A percentile compares a stretch with the other conserved stretches of the same genome.
phyloP scores from a whole-genome alignment of 306 rosid genomes.

The Astragalus glycyphyllos region DNA sequence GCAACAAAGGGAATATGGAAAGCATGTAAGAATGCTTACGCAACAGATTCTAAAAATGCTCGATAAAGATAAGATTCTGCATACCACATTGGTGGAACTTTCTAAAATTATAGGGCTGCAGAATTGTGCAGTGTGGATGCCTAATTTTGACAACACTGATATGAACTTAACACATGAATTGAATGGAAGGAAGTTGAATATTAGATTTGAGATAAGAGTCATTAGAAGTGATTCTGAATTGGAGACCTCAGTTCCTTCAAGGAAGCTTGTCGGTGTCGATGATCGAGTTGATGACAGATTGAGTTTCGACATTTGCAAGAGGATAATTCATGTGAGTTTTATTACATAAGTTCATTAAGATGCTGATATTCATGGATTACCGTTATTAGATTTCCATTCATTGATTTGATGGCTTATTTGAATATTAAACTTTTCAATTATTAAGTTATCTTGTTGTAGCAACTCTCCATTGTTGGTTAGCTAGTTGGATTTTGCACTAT shows the following conservation, averaged over 20 bases:
- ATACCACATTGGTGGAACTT: constrained; percentile 79
- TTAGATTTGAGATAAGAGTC: constrained; percentile 75
- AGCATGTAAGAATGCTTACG: constrained; percentile 90
- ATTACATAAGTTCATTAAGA: neutral
- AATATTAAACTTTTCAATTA: too few relatives aligned
- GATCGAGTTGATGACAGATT: constrained; percentile 62
- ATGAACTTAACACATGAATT: constrained; percentile 79
- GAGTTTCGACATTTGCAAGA: constrained; percentile 85
- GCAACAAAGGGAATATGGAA: constrained; percentile 75
- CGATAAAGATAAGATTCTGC: constrained; percentile 71
- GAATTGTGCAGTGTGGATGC: constrained; percentile 96
- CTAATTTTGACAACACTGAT: constrained; percentile 67
- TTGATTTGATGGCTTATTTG: too few relatives aligned
- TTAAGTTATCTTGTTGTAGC: too few relatives aligned
- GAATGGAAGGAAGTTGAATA: constrained; percentile 64
- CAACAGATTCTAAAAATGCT: constrained; percentile 93
- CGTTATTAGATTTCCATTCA: too few relatives aligned
- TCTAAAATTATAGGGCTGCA: constrained; percentile 84
- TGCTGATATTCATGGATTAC: too few relatives aligned
- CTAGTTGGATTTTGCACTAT: too few relatives aligned
- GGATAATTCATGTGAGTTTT: constrained; percentile 79
- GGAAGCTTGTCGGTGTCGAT: constrained; percentile 36
- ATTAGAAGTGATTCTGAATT: constrained; percentile 49
- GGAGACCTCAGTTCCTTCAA: constrained; percentile 46
- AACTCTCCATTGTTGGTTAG: too few relatives aligned